phyloP scores from a whole-genome alignment of 202 grass and related monocot genomes.

The Carex sylvatica region DNA sequence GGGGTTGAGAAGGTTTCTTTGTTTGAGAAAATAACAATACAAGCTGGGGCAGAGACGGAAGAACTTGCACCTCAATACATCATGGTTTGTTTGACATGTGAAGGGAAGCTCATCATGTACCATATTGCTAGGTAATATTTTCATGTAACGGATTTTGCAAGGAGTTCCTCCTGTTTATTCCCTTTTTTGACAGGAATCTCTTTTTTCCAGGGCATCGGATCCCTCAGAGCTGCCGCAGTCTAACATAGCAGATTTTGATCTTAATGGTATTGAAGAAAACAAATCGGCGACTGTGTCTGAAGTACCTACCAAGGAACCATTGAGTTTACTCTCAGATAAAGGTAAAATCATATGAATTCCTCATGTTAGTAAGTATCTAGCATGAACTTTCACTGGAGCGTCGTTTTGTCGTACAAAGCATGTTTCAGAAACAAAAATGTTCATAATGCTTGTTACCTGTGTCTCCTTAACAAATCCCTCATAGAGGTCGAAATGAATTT shows the following conservation, averaged over 20 bases:
- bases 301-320: slow-evolving; percentile 29
- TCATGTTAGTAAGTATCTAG: neutral
- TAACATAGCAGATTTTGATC: slow-evolving; percentile 37
- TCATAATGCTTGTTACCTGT: neutral
- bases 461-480: neutral
- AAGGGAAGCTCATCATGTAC: slow-evolving; percentile 81
- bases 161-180: slow-evolving; percentile 19
- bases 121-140: slow-evolving; percentile 71
- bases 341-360: slow-evolving; percentile 28
- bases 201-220: slow-evolving; percentile 73
- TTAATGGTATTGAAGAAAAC: slow-evolving; percentile 34
- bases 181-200: slow-evolving; percentile 31
- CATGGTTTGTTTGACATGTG: slow-evolving; percentile 81
- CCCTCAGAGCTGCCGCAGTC: slow-evolving; percentile 66
- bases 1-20: slow-evolving; percentile 84
- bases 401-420: neutral
- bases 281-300: slow-evolving; percentile 33
- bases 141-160: slow-evolving; percentile 23
- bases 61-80: slow-evolving; percentile 84
- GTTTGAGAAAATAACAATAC: slow-evolving; percentile 71
- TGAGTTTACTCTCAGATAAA: slow-evolving; percentile 40
- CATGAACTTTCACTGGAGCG: neutral
- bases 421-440: neutral
- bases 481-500: neutral
- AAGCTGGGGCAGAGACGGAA: slow-evolving; percentile 51